Evolutionary conservation across 257 asterid species (phyloP).

Genomic region (Asclepias syriaca): DNA sequence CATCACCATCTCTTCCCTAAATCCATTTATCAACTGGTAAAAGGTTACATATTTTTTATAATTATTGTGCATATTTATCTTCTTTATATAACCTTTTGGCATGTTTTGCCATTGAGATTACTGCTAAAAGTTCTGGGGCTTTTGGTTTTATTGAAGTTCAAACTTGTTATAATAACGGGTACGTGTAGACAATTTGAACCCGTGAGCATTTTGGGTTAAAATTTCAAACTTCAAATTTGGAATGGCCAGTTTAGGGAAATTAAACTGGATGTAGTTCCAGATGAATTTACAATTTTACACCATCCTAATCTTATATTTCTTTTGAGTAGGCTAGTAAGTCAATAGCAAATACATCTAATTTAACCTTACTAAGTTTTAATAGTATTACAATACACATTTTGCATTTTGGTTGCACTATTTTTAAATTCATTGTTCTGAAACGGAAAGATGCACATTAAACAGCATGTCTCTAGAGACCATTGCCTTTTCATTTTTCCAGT

Average conservation of each 20-base stretch:
- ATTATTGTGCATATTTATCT: background rate
- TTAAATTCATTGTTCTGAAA: background rate
- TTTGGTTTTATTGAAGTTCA: background rate
- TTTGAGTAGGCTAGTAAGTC: background rate
- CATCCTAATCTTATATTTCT: background rate
- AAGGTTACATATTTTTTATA: background rate
- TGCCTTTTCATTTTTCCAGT: background rate
- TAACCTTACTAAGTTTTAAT: background rate
- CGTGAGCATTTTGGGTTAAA: background rate
- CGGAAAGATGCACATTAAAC: background rate
- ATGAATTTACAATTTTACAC: background rate
- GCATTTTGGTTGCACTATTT: background rate
- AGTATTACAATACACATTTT: background rate
- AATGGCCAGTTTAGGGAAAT: background rate
- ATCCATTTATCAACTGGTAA: conserved; percentile 89
- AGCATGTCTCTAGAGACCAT: conserved; percentile 1
- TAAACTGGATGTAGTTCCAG: background rate
- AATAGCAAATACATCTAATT: background rate
- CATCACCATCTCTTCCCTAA: conserved; percentile 92
- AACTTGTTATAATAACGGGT: background rate
- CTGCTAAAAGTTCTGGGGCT: background rate
- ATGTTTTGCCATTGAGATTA: background rate
- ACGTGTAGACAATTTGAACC: background rate
- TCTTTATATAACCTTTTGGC: background rate
- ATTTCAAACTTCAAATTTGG: background rate